Evolutionary conservation across 108 stramenopile species (phyloP).

Genomic region (Pseudonitzschia delicatissima): DNA sequence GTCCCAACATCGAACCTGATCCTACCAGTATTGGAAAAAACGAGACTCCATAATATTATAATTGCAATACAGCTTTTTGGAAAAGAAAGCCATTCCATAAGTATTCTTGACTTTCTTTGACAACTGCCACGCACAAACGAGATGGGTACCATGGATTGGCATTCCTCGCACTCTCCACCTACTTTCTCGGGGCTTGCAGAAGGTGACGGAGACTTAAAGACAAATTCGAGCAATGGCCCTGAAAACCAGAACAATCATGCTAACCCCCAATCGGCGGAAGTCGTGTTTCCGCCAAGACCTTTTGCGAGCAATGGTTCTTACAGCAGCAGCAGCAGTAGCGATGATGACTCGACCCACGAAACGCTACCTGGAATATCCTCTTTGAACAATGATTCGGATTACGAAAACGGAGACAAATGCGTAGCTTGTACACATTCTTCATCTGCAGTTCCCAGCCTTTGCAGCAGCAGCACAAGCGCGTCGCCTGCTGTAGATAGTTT

Average conservation of each 20-base stretch:
- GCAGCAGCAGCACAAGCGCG: neutral
- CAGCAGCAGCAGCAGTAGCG: too few relatives aligned
- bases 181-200: neutral
- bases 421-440: neutral
- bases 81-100: too few relatives aligned
- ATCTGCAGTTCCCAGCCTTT: neutral
- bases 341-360: too few relatives aligned
- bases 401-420: neutral
- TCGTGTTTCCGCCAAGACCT: neutral
- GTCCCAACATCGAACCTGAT: too few relatives aligned
- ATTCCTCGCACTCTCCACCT: neutral
- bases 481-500: neutral
- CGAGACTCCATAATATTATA: too few relatives aligned
- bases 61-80: too few relatives aligned
- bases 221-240: neutral
- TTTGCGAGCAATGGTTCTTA: neutral
- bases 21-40: too few relatives aligned
- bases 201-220: neutral
- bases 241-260: neutral
- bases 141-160: neutral
- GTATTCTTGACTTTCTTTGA: too few relatives aligned
- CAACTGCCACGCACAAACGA: too few relatives aligned
- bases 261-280: neutral
- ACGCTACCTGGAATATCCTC: neutral
- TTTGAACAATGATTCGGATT: neutral